Base-by-base conservation (phyloP, 139 green algal genomes). In the Coelastrella sp. region DNA sequence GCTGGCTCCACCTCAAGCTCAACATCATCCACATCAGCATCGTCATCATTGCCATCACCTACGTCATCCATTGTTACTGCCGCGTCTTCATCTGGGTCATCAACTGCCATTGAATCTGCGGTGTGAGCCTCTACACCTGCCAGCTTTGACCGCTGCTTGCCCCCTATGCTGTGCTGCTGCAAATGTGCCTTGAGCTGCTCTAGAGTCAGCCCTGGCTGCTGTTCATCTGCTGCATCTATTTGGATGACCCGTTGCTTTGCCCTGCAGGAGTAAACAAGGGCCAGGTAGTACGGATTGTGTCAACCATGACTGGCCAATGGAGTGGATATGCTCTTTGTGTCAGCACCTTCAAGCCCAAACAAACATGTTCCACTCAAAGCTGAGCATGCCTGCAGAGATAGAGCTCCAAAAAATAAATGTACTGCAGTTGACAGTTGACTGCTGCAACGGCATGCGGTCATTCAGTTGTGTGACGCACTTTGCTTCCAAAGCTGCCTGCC, bases 131-230 rank as follows among this genome's bases (percentile, higher is more conserved):
- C 76, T 57, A 38, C 60, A 15, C 8, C 77, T 63, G 77, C 59
- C 32, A 40, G 35, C 57, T 32, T 17, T 25, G 41, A 5, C 53
- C 40, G 78, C 60, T 62, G 59, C 38, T 76, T 75, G 59, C 15
- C 5, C 30, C 41, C 63, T 23, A 85, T n/a, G 51, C 32, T 82
- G 53, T 82, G 75, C 62, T 48, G 41, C 60, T 84, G 60, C 35
- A 84, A 27, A 53, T 76, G 78, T 34, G 78, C 78, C 27, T 76
- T 75, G 30, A 84, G 41, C 78, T 84, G 78, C 40, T 84, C 78
- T 25, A 86, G 66, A 2, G 32, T 79, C 8, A 86, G n/a, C 1
- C 15, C 19, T 6, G 40, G 48, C 34, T 27, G 59, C 21, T 34
- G 80, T 3, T 27, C n/a, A n/a, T 45, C 35, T 57, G 80, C 35